A percentile compares a stretch with the other conserved stretches of the same genome.
These are phyloP conservation scores for Neopestalotiopsis sp. DNA, from an alignment of 2,329 filamentous ascomycete genomes.

Conservation along the genomic window DNA sequence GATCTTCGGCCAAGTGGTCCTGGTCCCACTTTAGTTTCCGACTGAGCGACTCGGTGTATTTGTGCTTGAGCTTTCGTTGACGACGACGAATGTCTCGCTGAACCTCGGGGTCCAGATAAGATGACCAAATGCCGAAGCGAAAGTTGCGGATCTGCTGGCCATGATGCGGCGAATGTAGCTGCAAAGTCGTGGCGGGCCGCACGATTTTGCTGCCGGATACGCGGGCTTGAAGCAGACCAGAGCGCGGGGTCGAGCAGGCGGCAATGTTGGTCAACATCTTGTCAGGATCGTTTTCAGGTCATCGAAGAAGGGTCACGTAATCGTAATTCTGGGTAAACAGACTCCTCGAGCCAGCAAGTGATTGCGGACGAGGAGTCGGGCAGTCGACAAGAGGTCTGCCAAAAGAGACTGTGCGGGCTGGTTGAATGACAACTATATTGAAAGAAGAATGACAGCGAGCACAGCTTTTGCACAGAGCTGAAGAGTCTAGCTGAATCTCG, in stretches of 20 bases:
- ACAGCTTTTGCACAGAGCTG: too few species aligned
- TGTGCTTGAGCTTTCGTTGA: constrained; percentile 48
- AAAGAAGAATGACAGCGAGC: background rate
- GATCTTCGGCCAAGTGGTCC: constrained; percentile 38
- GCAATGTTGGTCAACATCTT: constrained; percentile 39
- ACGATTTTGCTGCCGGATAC: constrained; percentile 24
- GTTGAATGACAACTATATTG: background rate
- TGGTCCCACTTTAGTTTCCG: constrained; percentile 54
- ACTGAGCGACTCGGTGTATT: constrained; percentile 50
- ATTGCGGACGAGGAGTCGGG: background rate
- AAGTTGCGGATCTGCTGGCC: constrained; percentile 51
- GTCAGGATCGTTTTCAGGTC: background rate
- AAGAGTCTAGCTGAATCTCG: too few species aligned
- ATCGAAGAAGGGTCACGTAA: background rate
- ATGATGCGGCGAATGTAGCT: constrained; percentile 28
- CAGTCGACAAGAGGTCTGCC: background rate
- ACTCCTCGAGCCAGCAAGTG: background rate
- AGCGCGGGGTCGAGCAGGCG: constrained; percentile 35
- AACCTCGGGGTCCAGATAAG: constrained; percentile 45
- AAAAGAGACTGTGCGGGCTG: background rate
- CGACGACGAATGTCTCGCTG: constrained; percentile 51
- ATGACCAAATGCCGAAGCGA: constrained; percentile 55
- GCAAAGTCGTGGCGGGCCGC: constrained; percentile 25
- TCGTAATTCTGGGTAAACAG: background rate
- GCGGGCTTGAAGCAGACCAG: constrained; percentile 31